Conservation (phyloP, 2,329 filamentous ascomycete species). For the Ceratocystis eucalypticola region DNA sequence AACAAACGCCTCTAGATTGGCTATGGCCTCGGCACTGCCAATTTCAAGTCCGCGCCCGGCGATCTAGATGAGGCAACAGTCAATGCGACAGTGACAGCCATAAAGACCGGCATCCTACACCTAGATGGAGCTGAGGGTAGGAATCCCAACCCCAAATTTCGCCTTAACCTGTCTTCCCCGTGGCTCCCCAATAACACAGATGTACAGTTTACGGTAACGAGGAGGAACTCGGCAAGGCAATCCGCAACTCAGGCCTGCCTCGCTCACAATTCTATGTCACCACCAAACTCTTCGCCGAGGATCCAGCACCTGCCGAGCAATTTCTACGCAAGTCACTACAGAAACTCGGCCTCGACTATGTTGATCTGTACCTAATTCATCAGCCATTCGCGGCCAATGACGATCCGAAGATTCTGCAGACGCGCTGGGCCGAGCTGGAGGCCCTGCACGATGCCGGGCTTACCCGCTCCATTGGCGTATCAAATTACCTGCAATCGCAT, state of each 20-base stretch:
- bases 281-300: conserved; percentile 39
- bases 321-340: conserved; percentile 47
- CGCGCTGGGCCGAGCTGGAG: conserved; percentile 46
- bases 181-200: neutral
- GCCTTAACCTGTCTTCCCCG: neutral
- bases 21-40: conserved; percentile 59
- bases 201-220: conserved; percentile 47
- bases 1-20: conserved; percentile 38
- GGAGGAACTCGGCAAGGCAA: conserved; percentile 55
- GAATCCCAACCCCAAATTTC: conserved; percentile 15
- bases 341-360: conserved; percentile 54
- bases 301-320: conserved; percentile 32
- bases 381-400: conserved; percentile 39
- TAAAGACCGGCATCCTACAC: conserved; percentile 56
- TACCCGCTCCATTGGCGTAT: conserved; percentile 60
- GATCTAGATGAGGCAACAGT: conserved; percentile 41
- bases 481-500: conserved; percentile 52
- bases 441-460: conserved; percentile 53
- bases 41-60: conserved; percentile 39
- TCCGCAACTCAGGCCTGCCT: conserved; percentile 51
- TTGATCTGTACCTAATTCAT: conserved; percentile 58
- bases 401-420: conserved; percentile 34
- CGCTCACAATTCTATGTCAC: conserved; percentile 56
- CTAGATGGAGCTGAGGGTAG: conserved; percentile 60
- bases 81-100: conserved; percentile 43